phyloP scores from a whole-genome alignment of 2,329 filamentous ascomycete species.

The Tolypocladium cylindrosporum region DNA sequence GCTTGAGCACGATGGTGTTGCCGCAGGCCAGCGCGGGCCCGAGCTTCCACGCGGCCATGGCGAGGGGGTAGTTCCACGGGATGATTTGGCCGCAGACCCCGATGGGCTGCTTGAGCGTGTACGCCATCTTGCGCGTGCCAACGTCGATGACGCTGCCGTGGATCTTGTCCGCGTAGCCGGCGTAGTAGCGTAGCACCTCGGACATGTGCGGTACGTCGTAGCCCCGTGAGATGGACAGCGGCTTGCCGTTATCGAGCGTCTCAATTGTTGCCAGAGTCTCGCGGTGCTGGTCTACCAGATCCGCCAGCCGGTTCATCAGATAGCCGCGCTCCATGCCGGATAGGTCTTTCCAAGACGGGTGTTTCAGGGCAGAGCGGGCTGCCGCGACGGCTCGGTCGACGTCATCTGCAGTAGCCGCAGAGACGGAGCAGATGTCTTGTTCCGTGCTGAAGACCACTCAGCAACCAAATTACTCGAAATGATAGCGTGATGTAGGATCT shows the following conservation, averaged over 20 bases:
- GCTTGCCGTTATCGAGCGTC: slow-evolving; percentile 71
- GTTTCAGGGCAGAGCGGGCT: slow-evolving; percentile 58
- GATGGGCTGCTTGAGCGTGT: slow-evolving; percentile 64
- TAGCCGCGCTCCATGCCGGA: slow-evolving; percentile 55
- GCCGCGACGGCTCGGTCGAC: slow-evolving; percentile 21
- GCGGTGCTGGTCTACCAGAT: slow-evolving; percentile 57
- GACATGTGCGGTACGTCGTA: slow-evolving; percentile 48
- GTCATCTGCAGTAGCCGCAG: slow-evolving; percentile 18
- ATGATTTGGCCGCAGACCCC: slow-evolving; percentile 69
- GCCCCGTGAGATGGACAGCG: slow-evolving; percentile 52
- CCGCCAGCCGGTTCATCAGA: slow-evolving; percentile 60
- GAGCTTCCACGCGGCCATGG: slow-evolving; percentile 54
- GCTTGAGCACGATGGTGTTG: slow-evolving; percentile 55
- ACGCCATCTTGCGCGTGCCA: slow-evolving; percentile 59
- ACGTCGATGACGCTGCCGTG: slow-evolving; percentile 68
- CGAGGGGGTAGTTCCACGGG: slow-evolving; percentile 57
- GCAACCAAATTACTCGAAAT: neutral
- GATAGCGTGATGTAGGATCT: neutral
- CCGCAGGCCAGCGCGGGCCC: slow-evolving; percentile 59
- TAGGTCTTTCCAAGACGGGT: slow-evolving; percentile 59
- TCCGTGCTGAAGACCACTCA: slow-evolving; percentile 11
- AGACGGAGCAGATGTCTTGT: slow-evolving; percentile 19
- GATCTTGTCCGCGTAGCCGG: slow-evolving; percentile 70
- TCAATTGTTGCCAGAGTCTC: slow-evolving; percentile 43
- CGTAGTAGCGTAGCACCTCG: slow-evolving; percentile 58